Base-by-base conservation (phyloP, 225 moss, liverwort and hornwort species). In the Marchantia paleacea region DNA sequence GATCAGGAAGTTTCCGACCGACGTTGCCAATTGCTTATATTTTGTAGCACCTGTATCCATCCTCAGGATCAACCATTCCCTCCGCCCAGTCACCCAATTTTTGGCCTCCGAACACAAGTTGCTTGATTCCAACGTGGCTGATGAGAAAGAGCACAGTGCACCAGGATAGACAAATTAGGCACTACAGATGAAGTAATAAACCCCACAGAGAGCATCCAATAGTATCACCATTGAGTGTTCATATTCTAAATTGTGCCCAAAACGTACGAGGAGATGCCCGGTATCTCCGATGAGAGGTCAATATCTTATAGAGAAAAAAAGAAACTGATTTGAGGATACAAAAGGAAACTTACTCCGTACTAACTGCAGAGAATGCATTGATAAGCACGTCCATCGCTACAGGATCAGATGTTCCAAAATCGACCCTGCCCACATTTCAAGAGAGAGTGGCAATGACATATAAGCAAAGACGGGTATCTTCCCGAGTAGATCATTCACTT, bases 121-220 rank as follows among this genome's bases (percentile, higher is more conserved):
- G 95, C 88, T 99, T 99, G 84, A 99, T 99, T 58, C 99, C 99
- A 74, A 99, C 95, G 83, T 95, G 91, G 61, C 96, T 97, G 81
- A 48, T 22, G 75, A 55, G 57, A 18, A 18, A 20, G 39, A 57
- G 73, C 31, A 75, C 3, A 26, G 49, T n/a, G 72, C 9, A n/a
- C 31, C 53, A 65, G 64, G 10, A 78, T 12, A 78, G 5, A 64
- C 5, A 29, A 3, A 48, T 55, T 55, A 55, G 29, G 5, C n/a
- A 55, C 12, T 55, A 26, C 28, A 75, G 11, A 7, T 12, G 51
- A 69, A 18, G 39, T 39, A 69, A 69, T 47, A 15, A 31, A 47
- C 16, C 1, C 39, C 2, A 39, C 39, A 39, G 5, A 39, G 39
- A 39, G 39, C 39, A 39, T 39, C 39, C 39, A 39, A 39, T 39